A percentile compares a stretch with the other conserved stretches of the same genome.
Conservation (phyloP, 192 early-diverging fungal genomes). For the Coemansia sp. region DNA sequence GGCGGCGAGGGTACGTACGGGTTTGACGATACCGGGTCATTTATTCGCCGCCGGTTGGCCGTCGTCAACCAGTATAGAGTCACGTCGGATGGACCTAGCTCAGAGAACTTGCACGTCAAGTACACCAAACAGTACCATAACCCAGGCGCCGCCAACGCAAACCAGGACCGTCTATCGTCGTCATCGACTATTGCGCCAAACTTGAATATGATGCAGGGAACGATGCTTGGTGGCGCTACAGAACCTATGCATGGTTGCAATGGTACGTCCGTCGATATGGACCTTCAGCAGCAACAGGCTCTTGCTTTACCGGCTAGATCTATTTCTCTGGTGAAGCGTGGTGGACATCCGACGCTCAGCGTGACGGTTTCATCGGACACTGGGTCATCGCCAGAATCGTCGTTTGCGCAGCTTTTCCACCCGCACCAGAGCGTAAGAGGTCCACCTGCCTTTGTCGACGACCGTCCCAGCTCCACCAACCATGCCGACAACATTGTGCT, state of each 20-base stretch:
- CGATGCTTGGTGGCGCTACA: background rate
- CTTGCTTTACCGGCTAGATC: conserved; percentile 10
- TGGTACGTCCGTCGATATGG: background rate
- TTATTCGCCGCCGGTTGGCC: conserved; percentile 44
- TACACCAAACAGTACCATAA: conserved; percentile 55
- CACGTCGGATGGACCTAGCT: conserved; percentile 33
- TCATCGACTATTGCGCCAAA: background rate
- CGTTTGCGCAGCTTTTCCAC: conserved; percentile 2
- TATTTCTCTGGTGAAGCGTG: conserved; percentile 10
- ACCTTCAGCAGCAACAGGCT: background rate
- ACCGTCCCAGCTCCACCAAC: background rate
- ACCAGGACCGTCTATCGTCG: conserved; percentile 1
- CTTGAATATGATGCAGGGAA: background rate
- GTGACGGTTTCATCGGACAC: background rate
- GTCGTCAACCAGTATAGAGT: conserved; percentile 57
- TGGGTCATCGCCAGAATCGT: background rate
- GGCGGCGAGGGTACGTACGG: conserved; percentile 30
- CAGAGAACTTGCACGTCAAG: conserved; percentile 49
- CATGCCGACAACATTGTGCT: background rate
- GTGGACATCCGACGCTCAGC: background rate
- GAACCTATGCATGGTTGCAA: background rate
- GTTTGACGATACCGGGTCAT: conserved; percentile 40
- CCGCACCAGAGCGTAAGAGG: background rate
- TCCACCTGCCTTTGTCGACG: background rate
- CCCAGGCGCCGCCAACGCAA: conserved; percentile 20